Base-by-base conservation (phyloP, 1,284 basidiomycete species). In the Fomitopsis schrenkii region DNA sequence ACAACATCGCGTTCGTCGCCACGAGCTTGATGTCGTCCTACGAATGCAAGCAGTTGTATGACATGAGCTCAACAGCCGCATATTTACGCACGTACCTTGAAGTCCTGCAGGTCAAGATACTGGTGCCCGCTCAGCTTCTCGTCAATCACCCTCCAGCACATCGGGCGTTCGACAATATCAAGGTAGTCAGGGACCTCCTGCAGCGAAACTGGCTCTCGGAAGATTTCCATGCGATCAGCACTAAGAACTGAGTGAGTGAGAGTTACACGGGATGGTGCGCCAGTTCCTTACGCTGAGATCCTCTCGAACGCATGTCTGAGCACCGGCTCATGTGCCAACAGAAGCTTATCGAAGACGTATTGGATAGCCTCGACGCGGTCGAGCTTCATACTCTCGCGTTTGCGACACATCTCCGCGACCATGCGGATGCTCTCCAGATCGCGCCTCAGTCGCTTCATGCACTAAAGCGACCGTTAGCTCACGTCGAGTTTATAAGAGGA, bases 171-270 rank as follows among this genome's bases (percentile, higher is more conserved):
- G 72, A 99, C 83, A 56, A 97, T 79, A 57, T 95, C 90, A 70
- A 90, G 93, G 73, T 99, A 99, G 72, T 98, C 96, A 0, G 96
- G 95, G 0, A 95, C 94, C 44, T 93, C 88, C 0, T 74, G 74
- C 59, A 80, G 84, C 33, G 84, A 90, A n/a, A 97, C 94, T 0
- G 94, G 93, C 62, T 88, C 83, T 63, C 87, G 84, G 76, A 97
- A 97, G 62, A 88, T 82, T 35, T 87, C 86, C 7, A 83, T 76
- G 19, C 85, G 84, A 72, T 98, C 96, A 62, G 86, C 74, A 5
- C 94, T 97, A 69, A 41, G 15, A 28, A 3, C 2, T 17, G 22
- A 4, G 5, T 53, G 17, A 53, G 17, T 53, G 41, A 48, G 7
- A 35, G 9, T 26, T 26, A 6, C 6, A 36, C 2, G 35, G 19